Base-by-base conservation (phyloP, 805 yeast species). In the Groenewaldozyma salmanticensis region DNA sequence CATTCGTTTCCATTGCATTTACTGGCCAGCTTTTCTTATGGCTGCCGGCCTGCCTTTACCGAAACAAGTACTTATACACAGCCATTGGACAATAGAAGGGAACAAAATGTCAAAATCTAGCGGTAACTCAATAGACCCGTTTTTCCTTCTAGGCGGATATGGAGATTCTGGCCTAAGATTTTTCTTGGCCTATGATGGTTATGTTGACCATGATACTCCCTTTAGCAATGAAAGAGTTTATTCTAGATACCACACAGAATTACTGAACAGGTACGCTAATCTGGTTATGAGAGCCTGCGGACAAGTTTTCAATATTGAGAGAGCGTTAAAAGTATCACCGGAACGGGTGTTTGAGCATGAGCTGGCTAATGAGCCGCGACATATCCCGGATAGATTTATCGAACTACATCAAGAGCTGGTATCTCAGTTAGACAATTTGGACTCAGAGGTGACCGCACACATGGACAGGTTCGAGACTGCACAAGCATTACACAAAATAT, bases 61-160 rank as follows among this genome's bases (percentile, higher is more conserved):
- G 0, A 63, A 70, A 33, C 79, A 77, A 43, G 73, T 92, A 3
- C 70, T 87, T 4, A 95, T 92, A 2, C 98, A 92, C 64, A 80
- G 94, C 4, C 98, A 92, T 59, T 92, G 97, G 97, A 66, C 88
- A 18, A 74, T 81, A 59, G 81, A 78, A 27, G 97, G 97, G 0
- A 66, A 76, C 34, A 92, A 92, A 57, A 92, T 92, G 98, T 83
- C 95, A 38, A 92, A 92, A 53, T 80, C 94, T 42, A 64, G 78
- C 41, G 96, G 96, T 0, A 92, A 92, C 56, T 96, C 90, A 6
- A 94, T 90, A 4, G 96, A 92, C 53, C 98, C 98, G 0, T 55
- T 82, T 16, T 72, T 65, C n/a, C 68, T 80, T 22, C 66, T 75
- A 18, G 66, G 72, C 0, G 58, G 67, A 33, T 84, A 81, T 52